Evolutionary conservation across 352 stramenopile species (phyloP), one percentile per base, ranked within the genome.

Genomic region (Phytopythium chamaehyphon): DNA sequence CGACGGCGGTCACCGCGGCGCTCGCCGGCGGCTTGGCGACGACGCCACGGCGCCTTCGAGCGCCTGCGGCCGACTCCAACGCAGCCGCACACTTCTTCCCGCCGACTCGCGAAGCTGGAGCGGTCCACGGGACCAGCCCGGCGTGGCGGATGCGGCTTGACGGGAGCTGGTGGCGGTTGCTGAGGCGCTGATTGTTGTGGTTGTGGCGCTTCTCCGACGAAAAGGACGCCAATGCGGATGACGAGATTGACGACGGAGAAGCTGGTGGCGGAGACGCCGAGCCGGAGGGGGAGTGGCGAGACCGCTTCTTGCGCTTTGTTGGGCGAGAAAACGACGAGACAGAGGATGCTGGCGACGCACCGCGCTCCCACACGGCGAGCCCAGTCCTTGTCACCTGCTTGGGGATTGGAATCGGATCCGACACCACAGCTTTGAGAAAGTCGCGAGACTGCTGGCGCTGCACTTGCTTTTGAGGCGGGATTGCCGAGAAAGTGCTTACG

Each of bases 221-320:
- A n/a, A 55, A 67, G 6, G 54, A 61, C 15, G 37, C 51, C 1
- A 54, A 61, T 3, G 62, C 54, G 15, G 56, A 59, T n/a, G 59
- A 47, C 10, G 57, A 58, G 4, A 40, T 14, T 14, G 44, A 38
- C 10, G 62, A 66, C 15, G 51, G 11, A 14, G 18, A 33, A 10
- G 42, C 21, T 11, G 38, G 40, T 12, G 69, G 55, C 11, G 69
- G 68, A 19, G n/a, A 68, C 15, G 61, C 18, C 0, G 65, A 74
- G 18, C 66, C 76, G 16, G 68, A 55, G 6, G 67, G 83, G 11
- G 70, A 63, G 21, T 81, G 68, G 1, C 74, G 76, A 8, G 72
- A 55, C 22, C 75, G 63, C 54, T 88, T 88, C 59, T 90, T 90
- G 59, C 86, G 87, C 53, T 76, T 81, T 1, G 49, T 62, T 23